A percentile compares a stretch with the other conserved stretches of the same genome.
Conservation (phyloP, 306 rosid species). For the Fragaria vesca region DNA sequence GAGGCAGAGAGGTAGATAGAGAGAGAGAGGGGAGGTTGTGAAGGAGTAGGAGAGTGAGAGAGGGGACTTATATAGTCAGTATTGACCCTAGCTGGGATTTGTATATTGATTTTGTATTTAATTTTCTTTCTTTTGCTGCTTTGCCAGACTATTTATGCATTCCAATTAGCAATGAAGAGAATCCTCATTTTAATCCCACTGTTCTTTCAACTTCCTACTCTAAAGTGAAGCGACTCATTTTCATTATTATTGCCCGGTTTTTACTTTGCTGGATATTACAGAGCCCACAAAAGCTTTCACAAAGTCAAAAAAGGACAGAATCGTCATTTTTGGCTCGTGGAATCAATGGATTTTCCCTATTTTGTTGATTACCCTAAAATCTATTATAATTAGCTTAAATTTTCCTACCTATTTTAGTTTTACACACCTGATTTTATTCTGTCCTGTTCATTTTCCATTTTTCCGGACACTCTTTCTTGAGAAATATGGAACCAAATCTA, state of each 20-base stretch:
- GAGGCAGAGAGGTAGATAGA: conserved; percentile 34
- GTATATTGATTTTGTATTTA: neutral
- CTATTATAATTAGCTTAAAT: too few species aligned
- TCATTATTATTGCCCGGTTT: conserved; percentile 4
- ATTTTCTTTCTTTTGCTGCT: neutral
- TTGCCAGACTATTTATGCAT: conserved; percentile 21
- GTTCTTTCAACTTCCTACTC: neutral
- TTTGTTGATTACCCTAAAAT: neutral
- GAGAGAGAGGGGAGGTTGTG: conserved; percentile 19
- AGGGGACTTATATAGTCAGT: conserved; percentile 56
- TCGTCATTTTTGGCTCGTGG: neutral
- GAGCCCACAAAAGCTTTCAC: neutral
- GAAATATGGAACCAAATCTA: neutral
- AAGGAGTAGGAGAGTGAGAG: conserved; percentile 1
- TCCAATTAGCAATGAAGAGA: neutral
- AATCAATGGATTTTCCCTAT: neutral
- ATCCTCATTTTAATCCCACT: neutral
- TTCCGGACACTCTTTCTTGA: too few species aligned
- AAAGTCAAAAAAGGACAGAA: neutral
- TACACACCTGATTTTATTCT: neutral
- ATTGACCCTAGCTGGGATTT: conserved; percentile 25
- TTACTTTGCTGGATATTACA: neutral
- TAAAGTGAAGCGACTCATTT: neutral
- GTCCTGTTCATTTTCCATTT: neutral
- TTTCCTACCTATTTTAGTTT: neutral